Evolutionary conservation across 2,329 filamentous ascomycete genomes (phyloP).

Genomic region (Laburnicola sp.): DNA sequence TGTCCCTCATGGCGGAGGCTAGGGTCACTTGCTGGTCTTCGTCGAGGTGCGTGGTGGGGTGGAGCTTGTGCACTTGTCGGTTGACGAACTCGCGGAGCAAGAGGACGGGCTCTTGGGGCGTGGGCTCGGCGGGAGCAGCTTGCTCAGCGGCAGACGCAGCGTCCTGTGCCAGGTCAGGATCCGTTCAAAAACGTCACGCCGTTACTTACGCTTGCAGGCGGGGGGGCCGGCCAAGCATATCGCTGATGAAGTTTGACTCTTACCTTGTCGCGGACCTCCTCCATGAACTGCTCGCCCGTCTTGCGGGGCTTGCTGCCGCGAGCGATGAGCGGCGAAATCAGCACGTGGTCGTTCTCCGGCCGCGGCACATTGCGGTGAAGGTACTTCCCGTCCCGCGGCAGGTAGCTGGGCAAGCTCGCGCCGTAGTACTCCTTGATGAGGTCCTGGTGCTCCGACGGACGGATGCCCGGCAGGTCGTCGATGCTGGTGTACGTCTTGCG

Average conservation of each 20-base stretch:
- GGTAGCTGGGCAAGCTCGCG: too few species aligned
- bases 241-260: conserved; percentile 2
- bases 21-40: conserved; percentile 23
- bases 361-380: background rate
- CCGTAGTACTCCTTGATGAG: background rate
- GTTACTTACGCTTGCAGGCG: conserved; percentile 5
- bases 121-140: background rate
- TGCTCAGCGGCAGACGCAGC: too few species aligned
- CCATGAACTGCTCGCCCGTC: conserved; percentile 11
- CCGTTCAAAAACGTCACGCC: background rate
- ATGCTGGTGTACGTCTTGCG: background rate
- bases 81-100: conserved; percentile 8
- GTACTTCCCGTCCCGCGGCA: background rate
- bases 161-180: conserved; percentile 1
- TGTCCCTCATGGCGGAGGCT: conserved; percentile 9
- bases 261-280: conserved; percentile 8
- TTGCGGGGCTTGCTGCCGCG: conserved; percentile 5
- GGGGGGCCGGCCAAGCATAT: background rate
- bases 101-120: background rate
- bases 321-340: background rate
- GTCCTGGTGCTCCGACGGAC: background rate
- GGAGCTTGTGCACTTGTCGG: background rate
- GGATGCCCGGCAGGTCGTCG: background rate
- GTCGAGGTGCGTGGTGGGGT: background rate
- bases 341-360: background rate